Conservation (phyloP, 257 asterid genomes). For the Solanum phureja region DNA sequence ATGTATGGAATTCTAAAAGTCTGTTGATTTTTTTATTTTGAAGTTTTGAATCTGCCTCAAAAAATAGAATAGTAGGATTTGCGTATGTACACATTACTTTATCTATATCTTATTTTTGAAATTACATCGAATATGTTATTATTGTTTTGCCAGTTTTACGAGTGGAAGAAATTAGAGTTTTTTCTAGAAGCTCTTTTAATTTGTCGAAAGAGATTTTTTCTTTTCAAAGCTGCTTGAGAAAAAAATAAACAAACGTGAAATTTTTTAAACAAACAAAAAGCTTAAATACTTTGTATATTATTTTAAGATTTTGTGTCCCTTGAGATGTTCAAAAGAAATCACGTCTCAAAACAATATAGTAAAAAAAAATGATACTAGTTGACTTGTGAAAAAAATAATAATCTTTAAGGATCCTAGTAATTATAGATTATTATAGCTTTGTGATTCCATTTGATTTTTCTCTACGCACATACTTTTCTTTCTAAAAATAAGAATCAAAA, state of each 20-base stretch:
- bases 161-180: background rate
- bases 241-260: background rate
- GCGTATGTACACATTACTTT: accelerated
- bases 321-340: background rate
- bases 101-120: accelerated
- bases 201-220: background rate
- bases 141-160: background rate
- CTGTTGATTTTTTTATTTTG: background rate
- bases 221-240: background rate
- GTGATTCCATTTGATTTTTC: background rate
- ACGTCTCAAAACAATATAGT: background rate
- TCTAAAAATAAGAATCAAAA: background rate
- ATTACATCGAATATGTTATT: background rate
- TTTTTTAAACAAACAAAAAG: background rate
- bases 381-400: background rate
- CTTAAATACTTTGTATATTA: background rate
- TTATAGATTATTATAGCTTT: background rate
- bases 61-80: background rate
- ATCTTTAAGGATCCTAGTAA: background rate
- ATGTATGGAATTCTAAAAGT: background rate
- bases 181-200: background rate
- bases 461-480: background rate
- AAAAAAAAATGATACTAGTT: background rate
- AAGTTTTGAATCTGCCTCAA: background rate
- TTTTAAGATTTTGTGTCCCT: background rate